These are phyloP conservation scores for Scedosporium aurantiacum DNA, from an alignment of 2,329 filamentous ascomycete genomes.

Conservation along the genomic window DNA sequence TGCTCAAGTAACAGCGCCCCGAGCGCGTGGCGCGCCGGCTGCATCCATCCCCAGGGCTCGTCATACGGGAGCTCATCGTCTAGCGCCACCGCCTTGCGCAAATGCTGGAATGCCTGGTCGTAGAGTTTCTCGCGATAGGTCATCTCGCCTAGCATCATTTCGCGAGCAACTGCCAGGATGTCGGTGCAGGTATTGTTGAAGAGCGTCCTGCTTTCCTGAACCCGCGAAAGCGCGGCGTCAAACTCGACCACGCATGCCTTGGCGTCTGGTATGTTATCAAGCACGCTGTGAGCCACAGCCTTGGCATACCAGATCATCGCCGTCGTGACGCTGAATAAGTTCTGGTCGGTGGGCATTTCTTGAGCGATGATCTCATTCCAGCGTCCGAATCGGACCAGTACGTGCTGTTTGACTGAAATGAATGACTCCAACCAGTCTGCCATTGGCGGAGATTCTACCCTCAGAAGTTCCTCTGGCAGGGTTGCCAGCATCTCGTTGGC, in stretches of 20 bases:
- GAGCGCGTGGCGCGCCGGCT: constrained; percentile 59
- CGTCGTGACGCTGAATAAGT: constrained; percentile 58
- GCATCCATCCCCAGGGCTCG: constrained; percentile 75
- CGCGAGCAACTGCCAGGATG: constrained; percentile 50
- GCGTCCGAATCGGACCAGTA: constrained; percentile 59
- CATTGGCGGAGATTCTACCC: constrained; percentile 59
- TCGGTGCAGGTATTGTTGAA: constrained; percentile 33
- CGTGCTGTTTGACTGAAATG: constrained; percentile 55
- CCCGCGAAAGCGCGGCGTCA: constrained; percentile 32
- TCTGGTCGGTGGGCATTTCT: constrained; percentile 41
- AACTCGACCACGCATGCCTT: constrained; percentile 40
- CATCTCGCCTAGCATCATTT: constrained; percentile 65
- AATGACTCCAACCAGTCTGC: constrained; percentile 70
- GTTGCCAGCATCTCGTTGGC: constrained; percentile 47
- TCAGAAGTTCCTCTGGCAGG: constrained; percentile 52
- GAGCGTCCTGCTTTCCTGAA: constrained; percentile 46
- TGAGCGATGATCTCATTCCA: constrained; percentile 57
- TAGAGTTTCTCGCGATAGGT: constrained; percentile 54
- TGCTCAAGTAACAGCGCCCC: constrained; percentile 61
- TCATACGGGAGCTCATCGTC: constrained; percentile 58
- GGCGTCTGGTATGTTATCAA: constrained; percentile 42
- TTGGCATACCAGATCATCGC: constrained; percentile 59
- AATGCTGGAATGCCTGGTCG: constrained; percentile 45
- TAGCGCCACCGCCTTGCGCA: constrained; percentile 44
- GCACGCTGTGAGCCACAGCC: constrained; percentile 54